Percentiles rank a stretch among this genome's conserved stretches.
Evolutionary conservation across 169 alveolate species (phyloP).

Genomic region (Plasmodium gonderi): DNA sequence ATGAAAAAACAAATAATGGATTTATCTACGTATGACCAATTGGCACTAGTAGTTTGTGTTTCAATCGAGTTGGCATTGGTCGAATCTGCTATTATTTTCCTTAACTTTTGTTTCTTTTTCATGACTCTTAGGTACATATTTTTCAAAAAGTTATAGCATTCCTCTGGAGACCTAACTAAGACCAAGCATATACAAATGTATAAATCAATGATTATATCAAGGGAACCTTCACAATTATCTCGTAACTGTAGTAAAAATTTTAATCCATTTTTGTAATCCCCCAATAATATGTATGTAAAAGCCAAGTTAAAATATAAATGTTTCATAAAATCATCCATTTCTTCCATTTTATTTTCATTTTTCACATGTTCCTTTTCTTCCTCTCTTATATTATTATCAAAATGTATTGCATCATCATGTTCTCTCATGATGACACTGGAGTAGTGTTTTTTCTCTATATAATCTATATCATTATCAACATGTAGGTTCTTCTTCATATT

Average conservation of each 20-base stretch:
- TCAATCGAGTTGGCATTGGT: too few species aligned
- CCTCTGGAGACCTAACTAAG: constrained; percentile 3
- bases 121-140: not conserved
- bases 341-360: not conserved
- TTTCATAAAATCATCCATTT: constrained; percentile 40
- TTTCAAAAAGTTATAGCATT: constrained; percentile 57
- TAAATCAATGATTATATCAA: constrained; percentile 20
- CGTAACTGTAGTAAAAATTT: constrained; percentile 15
- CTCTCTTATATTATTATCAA: not conserved
- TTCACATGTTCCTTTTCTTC: not conserved
- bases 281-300: constrained; percentile 57
- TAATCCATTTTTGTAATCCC: constrained; percentile 57
- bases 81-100: not conserved
- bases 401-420: not conserved
- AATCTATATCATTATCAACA: not conserved
- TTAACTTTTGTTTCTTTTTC: not conserved
- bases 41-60: not conserved
- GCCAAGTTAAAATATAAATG: constrained; percentile 65
- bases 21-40: constrained; percentile 21
- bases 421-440: not conserved
- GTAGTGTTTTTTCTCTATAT: not conserved
- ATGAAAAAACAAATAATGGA: constrained; percentile 34
- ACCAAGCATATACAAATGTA: constrained; percentile 26
- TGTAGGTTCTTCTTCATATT: not conserved
- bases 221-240: not conserved